Conservation (phyloP, 2,329 filamentous ascomycete genomes). For the Colletotrichum sp. region DNA sequence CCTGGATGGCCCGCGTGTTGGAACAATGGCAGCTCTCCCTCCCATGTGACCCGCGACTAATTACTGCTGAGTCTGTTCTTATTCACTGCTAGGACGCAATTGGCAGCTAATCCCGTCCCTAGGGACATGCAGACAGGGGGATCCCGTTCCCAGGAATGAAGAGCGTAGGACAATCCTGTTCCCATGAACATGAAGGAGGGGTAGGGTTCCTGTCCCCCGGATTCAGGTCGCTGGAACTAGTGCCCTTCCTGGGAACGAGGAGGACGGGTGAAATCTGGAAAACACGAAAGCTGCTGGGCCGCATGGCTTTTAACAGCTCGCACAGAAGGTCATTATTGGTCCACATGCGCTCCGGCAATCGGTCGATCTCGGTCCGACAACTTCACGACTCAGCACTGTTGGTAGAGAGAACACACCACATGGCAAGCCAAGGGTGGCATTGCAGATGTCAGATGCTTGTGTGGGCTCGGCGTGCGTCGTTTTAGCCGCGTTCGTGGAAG, state of each 20-base stretch:
- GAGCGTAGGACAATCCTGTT: background rate
- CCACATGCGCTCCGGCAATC: background rate
- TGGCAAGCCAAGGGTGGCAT: background rate
- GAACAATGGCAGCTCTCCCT: background rate
- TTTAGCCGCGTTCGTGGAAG: background rate
- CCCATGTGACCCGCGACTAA: background rate
- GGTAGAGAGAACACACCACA: background rate
- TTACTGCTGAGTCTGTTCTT: background rate
- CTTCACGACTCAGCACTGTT: background rate
- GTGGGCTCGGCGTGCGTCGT: background rate
- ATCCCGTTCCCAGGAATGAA: background rate
- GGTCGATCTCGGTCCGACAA: background rate
- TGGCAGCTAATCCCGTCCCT: background rate
- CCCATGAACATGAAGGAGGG: background rate
- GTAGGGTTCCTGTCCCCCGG: background rate
- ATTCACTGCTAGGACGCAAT: background rate
- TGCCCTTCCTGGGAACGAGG: background rate
- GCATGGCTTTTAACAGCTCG: background rate
- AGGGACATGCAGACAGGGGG: background rate
- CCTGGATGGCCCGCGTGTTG: background rate
- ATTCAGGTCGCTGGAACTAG: background rate
- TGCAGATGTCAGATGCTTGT: background rate
- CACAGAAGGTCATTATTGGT: background rate
- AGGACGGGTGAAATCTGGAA: background rate
- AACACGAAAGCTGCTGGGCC: background rate